Evolutionary conservation across 75 land plant species (phyloP).

Genomic region (Adiantum capillusveneris): DNA sequence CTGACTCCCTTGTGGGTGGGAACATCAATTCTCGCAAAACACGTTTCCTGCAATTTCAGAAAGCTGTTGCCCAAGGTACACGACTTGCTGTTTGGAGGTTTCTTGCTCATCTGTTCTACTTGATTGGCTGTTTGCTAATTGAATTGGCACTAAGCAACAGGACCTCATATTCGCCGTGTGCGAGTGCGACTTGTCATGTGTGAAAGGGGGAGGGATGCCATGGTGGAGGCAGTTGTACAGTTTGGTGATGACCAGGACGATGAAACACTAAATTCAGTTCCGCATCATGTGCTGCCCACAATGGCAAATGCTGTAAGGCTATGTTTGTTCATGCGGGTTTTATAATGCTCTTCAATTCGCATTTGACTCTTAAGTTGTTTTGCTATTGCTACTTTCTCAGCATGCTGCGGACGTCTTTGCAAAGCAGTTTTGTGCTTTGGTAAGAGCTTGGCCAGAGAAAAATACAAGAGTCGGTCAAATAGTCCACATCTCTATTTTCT

Average conservation of each 20-base stretch:
- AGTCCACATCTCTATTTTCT: no score
- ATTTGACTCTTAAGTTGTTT: no score
- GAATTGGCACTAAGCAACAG: background rate
- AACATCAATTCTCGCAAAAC: conserved; percentile 66
- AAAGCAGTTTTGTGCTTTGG: conserved; percentile 61
- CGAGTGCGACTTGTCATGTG: conserved; percentile 49
- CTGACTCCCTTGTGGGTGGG: conserved; percentile 68
- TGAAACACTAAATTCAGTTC: conserved; percentile 20
- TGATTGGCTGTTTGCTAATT: background rate
- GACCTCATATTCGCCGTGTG: conserved; percentile 24
- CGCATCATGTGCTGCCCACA: conserved; percentile 54
- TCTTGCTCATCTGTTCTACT: background rate
- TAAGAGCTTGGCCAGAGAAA: no score
- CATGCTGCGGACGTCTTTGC: conserved; percentile 82
- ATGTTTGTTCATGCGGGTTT: no score
- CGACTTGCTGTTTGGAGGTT: no score
- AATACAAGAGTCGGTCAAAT: no score
- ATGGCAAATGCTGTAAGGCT: conserved; percentile 64
- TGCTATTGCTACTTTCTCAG: conserved; percentile 48
- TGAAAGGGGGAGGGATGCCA: conserved; percentile 67
- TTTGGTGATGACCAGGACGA: conserved; percentile 67
- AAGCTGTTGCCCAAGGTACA: conserved; percentile 48
- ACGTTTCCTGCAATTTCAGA: conserved; percentile 47
- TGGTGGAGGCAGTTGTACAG: conserved; percentile 61
- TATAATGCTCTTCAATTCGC: no score